A percentile compares a stretch with the other conserved stretches of the same genome.
phyloP scores from a whole-genome alignment of 352 stramenopile genomes.

The Globisporangium middletonii region DNA sequence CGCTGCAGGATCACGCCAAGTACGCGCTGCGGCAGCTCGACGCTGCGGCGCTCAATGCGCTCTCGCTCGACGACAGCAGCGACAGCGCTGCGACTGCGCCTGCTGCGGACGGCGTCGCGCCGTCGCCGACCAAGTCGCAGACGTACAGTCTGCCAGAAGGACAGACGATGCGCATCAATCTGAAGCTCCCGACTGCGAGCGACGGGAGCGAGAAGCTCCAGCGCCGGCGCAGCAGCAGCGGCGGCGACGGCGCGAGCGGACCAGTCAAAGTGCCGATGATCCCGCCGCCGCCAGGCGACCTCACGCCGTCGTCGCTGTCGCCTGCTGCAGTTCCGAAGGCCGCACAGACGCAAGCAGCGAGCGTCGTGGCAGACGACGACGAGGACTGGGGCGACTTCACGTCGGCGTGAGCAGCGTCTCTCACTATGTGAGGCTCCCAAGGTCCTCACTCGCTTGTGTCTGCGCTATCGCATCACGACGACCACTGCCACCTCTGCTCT shows the following conservation, averaged over 20 bases:
- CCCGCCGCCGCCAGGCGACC: conserved; percentile 41
- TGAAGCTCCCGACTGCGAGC: conserved; percentile 37
- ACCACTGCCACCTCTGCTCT: no score
- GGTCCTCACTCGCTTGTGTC: no score
- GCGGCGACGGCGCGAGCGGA: conserved; percentile 18
- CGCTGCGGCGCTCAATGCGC: conserved; percentile 18
- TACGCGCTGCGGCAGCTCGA: conserved; percentile 63
- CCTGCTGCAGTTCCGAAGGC: conserved; percentile 21
- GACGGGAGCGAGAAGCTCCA: conserved; percentile 21
- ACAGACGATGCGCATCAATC: conserved; percentile 73
- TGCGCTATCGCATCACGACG: no score
- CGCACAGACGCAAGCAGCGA: conserved; percentile 27
- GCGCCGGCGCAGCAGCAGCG: conserved; percentile 24
- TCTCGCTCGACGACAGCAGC: neutral
- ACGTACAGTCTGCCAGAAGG: conserved; percentile 66
- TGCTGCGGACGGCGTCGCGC: neutral
- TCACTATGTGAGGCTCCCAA: no score
- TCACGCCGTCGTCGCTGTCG: conserved; percentile 18
- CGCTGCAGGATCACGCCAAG: conserved; percentile 80
- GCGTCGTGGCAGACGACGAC: conserved; percentile 32
- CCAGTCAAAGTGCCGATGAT: conserved; percentile 47
- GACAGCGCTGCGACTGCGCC: conserved; percentile 2
- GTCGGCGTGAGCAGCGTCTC: conserved; percentile 32
- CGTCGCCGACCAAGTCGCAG: conserved; percentile 21
- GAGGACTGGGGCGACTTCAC: conserved; percentile 83